Evolutionary conservation across 495 filamentous ascomycete species (phyloP), one percentile per base, ranked within the genome.

Genomic region (Immersiella caudata): DNA sequence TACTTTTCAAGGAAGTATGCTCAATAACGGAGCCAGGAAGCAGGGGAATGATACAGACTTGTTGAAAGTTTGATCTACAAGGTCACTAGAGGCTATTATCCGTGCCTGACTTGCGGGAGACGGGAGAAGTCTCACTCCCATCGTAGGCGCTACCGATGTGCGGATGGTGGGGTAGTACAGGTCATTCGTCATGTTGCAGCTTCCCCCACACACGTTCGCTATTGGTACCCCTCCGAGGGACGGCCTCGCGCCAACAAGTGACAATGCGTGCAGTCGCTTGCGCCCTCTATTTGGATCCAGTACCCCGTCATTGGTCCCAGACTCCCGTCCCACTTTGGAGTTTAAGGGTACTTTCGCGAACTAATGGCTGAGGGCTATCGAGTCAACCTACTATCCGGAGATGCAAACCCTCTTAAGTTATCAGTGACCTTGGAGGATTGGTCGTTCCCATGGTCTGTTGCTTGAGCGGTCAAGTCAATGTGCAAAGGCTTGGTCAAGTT

Each of bases 141-240:
- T 49, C 35, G 33, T 20, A 14, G 33, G 61, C 27, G 63, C 63
- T 52, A 20, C 51, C 57, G 63, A 65, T 57, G 62, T 51, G 26
- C 24, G 54, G 27, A 60, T 63, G 65, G 68, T 60, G 68, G 63
- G 68, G 65, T 36, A 49, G 18, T n/a, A n/a, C 51, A 57, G 60
- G 22, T 70, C 68, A 70, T 68, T 68, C 56, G 68, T 70, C 68
- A 70, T 64, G 58, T n/a, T 64, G 65, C 68, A 68, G 40, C 27
- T 60, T 59, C 64, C 55, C 64, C 55, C 18, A 9, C 33, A 29
- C 18, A 26, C 20, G 7, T 55, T 22, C 21, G 52, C 20, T 55
- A 24, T 55, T 55, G 14, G 52, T 22, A 55, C 52, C 21, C 52
- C 20, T 26, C 20, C 52, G 11, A 46, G 40, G 2, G 16, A 14